Percentiles rank a stretch among this genome's conserved stretches.
Evolutionary conservation across 192 early-diverging fungal genomes (phyloP).

Genomic region (Podila minutissima): DNA sequence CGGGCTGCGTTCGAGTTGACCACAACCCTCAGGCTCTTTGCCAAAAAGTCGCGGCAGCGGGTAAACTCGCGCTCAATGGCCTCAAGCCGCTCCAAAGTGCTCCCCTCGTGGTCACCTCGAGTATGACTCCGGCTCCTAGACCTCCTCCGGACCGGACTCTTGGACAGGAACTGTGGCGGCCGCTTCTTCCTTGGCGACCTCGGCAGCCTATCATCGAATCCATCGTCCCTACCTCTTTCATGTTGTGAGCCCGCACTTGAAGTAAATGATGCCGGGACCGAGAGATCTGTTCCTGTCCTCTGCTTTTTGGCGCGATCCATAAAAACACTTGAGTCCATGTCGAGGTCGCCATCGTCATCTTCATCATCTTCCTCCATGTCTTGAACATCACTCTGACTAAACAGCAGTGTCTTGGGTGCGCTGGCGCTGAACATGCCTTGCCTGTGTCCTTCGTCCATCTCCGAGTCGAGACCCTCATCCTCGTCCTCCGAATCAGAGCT

Average conservation of each 20-base stretch:
- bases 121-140: not conserved
- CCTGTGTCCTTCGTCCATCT: not conserved
- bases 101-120: too few species aligned
- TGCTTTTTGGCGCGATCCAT: slow-evolving; percentile 24
- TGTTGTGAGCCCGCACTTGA: not conserved
- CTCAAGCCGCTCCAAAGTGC: slow-evolving; percentile 13
- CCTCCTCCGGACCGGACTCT: not conserved
- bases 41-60: slow-evolving; percentile 33
- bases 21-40: slow-evolving; percentile 31
- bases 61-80: slow-evolving; percentile 39
- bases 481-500: slow-evolving; percentile 9
- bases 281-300: not conserved
- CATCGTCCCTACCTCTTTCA: not conserved
- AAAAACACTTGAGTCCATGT: not conserved
- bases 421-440: too few species aligned
- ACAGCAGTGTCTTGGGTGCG: not conserved
- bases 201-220: not conserved
- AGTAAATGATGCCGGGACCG: not conserved
- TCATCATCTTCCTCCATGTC: not conserved
- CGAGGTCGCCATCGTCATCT: not conserved
- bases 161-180: not conserved
- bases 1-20: slow-evolving; percentile 39
- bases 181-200: not conserved
- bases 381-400: not conserved
- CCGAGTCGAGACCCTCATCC: not conserved